Conservation (phyloP, 2,329 filamentous ascomycete genomes). For the Nothopassalora personata region DNA sequence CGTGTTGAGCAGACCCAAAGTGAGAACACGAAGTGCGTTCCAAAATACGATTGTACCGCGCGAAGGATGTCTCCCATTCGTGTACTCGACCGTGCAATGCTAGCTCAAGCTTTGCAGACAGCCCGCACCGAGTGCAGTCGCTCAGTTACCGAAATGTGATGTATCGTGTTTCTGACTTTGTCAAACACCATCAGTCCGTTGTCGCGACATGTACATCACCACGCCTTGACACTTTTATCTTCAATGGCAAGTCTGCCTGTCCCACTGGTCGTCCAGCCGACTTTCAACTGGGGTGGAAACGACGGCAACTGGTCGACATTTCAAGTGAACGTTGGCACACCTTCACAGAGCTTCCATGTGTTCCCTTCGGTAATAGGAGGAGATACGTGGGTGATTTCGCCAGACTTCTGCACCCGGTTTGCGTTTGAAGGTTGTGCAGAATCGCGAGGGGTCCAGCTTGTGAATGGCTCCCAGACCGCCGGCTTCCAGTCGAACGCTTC, state of each 20-base stretch:
- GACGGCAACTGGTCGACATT: constrained; percentile 16
- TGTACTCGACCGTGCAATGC: not conserved
- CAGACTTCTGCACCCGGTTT: constrained; percentile 4
- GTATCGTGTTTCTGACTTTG: not conserved
- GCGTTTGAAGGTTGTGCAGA: constrained; percentile 1
- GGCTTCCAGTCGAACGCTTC: constrained; percentile 10
- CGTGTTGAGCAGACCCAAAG: not conserved
- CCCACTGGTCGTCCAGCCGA: not conserved
- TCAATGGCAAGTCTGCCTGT: not conserved
- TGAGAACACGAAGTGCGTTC: not conserved
- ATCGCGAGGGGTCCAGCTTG: constrained; percentile 2
- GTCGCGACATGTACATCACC: not conserved
- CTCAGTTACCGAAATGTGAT: not conserved
- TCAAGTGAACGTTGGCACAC: constrained; percentile 7
- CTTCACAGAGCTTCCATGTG: constrained; percentile 8
- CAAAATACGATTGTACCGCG: not conserved
- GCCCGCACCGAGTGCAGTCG: not conserved
- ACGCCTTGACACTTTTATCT: not conserved
- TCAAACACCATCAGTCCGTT: not conserved
- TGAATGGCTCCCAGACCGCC: not conserved
- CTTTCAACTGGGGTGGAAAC: constrained; percentile 8
- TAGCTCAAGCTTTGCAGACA: not conserved
- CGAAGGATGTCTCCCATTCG: not conserved
- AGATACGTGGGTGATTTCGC: constrained; percentile 9
- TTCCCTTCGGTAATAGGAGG: constrained; percentile 5